Evolutionary conservation across 331 rosid species (phyloP).

Genomic region (Telfairia occidentalis): DNA sequence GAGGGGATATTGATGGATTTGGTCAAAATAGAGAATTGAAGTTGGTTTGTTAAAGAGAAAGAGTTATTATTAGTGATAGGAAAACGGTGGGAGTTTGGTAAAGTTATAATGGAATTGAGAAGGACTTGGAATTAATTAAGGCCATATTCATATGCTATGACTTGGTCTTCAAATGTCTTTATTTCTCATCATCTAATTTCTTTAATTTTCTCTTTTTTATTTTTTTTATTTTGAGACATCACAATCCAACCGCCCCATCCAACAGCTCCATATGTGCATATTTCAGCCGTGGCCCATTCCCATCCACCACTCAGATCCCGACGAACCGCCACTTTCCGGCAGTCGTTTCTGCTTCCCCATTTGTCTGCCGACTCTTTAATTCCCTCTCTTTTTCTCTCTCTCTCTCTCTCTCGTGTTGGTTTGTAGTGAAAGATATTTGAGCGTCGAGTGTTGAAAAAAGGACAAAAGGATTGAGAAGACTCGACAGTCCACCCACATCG

Average conservation of each 20-base stretch:
- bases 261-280: background rate
- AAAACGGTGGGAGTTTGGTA: constrained; percentile 58
- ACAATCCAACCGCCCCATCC: constrained; percentile 10
- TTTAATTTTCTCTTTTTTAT: too few species aligned
- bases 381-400: background rate
- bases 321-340: constrained; percentile 17
- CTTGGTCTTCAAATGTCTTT: constrained; percentile 5
- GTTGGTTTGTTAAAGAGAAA: background rate
- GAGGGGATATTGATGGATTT: background rate
- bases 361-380: constrained; percentile 20
- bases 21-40: constrained; percentile 9
- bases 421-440: background rate
- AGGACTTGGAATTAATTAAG: background rate
- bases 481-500: too few species aligned
- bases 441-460: too few species aligned
- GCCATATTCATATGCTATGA: background rate
- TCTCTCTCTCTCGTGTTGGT: background rate
- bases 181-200: too few species aligned
- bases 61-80: background rate
- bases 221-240: constrained; percentile 2
- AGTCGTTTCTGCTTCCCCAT: background rate
- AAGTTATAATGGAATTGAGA: constrained; percentile 27
- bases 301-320: background rate
- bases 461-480: too few species aligned
- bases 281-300: constrained; percentile 3